Evolutionary conservation across 2,329 filamentous ascomycete genomes (phyloP), one percentile per base, ranked within the genome.

Genomic region (Lecanicillium sp.): DNA sequence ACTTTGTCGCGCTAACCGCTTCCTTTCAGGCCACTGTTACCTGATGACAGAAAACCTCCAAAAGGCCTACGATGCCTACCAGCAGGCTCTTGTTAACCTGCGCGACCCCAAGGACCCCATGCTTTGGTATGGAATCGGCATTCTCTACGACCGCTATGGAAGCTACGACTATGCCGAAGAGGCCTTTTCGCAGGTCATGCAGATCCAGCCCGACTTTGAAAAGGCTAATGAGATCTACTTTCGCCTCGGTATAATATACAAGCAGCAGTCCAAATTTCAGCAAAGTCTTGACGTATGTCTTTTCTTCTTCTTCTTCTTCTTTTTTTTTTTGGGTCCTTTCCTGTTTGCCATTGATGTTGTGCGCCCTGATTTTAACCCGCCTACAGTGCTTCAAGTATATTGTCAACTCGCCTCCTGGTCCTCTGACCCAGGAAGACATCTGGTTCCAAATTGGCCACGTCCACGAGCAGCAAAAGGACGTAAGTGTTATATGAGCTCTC

Each of bases 361-460:
- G n/a, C 11, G 9, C 34, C 11, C 7, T 36, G 4, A 36, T 20
- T n/a, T n/a, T 36, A 25, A 36, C 22, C 34, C 20, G 8, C 43
- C 9, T 43, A 13, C 42, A 95, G 86, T 96, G 92, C 69, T 98
- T 98, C 69, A 92, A 92, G 63, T 96, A 95, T 58, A 98, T 98
- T 50, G 89, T 96, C 46, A 83, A 78, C 49, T 89, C 94, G 38
- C 90, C 92, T 19, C 92, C 92, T 3, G 81, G 86, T 4, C 92
- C 92, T 3, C 63, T 98, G 51, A 95, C 89, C 0, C 89, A 96
- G 59, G 90, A 96, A 60, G 92, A 98, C 52, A 98, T 98, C 44
- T 96, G 90, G 90, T 98, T 98, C 68, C 92, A 98, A 62, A 96
- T 98, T 55, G 92, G 92, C 18, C 92, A 98, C 60, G 92, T 98